These are phyloP conservation scores for Clarireedia hainanense DNA, from an alignment of 2,329 filamentous ascomycete species.

Conservation along the genomic window DNA sequence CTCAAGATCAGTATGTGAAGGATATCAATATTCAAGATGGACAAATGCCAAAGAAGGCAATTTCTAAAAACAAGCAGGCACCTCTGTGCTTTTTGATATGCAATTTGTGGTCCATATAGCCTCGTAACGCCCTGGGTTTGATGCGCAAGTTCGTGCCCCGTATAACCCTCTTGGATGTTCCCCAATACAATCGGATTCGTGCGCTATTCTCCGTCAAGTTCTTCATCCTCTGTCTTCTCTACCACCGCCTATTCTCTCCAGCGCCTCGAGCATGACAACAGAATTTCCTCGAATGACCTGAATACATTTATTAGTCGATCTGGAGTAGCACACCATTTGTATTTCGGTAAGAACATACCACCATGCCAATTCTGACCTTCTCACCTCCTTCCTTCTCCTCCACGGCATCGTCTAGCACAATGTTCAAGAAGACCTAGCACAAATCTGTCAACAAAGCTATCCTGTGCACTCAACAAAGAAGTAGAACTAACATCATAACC, in stretches of 20 bases:
- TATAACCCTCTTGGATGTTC: not conserved
- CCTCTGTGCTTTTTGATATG: constrained; percentile 2
- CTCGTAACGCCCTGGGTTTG: constrained; percentile 6
- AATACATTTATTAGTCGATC: constrained; percentile 10
- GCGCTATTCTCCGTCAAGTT: not conserved
- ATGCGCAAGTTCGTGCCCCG: constrained; percentile 3
- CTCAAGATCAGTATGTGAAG: no score
- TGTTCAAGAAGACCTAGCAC: constrained; percentile 86
- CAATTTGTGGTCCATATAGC: constrained; percentile 9
- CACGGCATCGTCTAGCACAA: constrained; percentile 92
- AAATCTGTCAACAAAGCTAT: not conserved
- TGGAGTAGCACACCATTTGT: not conserved
- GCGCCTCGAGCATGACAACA: constrained; percentile 91
- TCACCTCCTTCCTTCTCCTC: constrained; percentile 91
- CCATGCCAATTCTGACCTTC: constrained; percentile 86
- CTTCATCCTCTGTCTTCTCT: constrained; percentile 32
- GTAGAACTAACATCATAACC: constrained; percentile 78
- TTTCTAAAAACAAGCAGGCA: not conserved
- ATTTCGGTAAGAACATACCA: constrained; percentile 49
- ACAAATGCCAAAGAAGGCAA: not conserved
- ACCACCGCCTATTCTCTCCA: constrained; percentile 60
- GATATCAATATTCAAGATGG: no score
- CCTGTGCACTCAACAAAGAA: not conserved
- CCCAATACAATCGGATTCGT: not conserved
- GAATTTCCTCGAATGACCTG: constrained; percentile 96